Conservation (phyloP, 2,329 filamentous ascomycete species). For the Colletotrichum cereale region DNA sequence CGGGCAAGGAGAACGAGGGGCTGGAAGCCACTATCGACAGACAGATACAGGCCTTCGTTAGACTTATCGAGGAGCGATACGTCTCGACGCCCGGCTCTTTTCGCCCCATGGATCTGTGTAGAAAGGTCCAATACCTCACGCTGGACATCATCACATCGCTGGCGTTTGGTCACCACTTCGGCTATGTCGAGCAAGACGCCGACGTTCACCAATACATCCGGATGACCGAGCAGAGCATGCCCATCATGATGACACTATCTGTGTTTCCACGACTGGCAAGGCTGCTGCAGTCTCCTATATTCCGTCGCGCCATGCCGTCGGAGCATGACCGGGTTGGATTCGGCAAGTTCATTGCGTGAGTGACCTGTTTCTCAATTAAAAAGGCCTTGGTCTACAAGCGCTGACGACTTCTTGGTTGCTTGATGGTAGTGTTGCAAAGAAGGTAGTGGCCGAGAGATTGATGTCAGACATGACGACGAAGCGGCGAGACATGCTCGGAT, state of each 20-base stretch:
- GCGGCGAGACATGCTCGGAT: conserved; percentile 55
- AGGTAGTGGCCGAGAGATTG: conserved; percentile 43
- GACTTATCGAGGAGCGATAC: conserved; percentile 62
- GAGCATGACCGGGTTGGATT: conserved; percentile 55
- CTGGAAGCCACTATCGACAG: conserved; percentile 64
- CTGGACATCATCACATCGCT: conserved; percentile 68
- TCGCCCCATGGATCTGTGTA: conserved; percentile 61
- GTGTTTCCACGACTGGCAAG: conserved; percentile 57
- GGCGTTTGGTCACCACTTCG: conserved; percentile 64
- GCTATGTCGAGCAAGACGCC: conserved; percentile 60
- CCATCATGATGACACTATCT: conserved; percentile 57
- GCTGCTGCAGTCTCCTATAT: conserved; percentile 55
- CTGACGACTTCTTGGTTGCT: conserved; percentile 17
- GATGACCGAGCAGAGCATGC: conserved; percentile 57
- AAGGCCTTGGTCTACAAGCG: not conserved
- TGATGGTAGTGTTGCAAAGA: conserved; percentile 42
- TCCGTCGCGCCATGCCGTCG: conserved; percentile 57
- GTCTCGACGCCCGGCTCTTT: conserved; percentile 49
- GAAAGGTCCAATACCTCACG: conserved; percentile 65
- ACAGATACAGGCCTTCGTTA: conserved; percentile 59
- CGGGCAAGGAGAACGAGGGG: conserved; percentile 64
- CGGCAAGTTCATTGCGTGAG: conserved; percentile 52
- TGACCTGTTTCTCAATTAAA: not conserved
- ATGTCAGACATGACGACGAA: conserved; percentile 37
- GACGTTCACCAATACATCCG: conserved; percentile 63